Percentiles rank a stretch among this genome's conserved stretches.
Evolutionary conservation across 441 rosid genomes (phyloP).

Genomic region (Aquilaria agallochum): DNA sequence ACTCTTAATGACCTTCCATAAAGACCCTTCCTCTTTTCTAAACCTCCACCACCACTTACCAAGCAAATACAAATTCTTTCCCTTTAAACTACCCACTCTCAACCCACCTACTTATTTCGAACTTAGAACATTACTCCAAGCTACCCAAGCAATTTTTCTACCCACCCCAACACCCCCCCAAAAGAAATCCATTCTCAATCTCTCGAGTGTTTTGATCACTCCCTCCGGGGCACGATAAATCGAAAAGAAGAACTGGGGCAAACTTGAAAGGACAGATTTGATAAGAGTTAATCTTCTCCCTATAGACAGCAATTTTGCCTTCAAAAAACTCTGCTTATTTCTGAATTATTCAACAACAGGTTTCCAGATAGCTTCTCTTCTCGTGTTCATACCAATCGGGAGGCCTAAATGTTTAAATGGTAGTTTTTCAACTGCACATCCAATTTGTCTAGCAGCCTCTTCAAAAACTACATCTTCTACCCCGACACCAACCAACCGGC

Average conservation of each 20-base stretch:
- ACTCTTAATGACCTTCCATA: too few species aligned
- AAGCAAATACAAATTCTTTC: too few species aligned
- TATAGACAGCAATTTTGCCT: not conserved
- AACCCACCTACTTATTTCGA: too few species aligned
- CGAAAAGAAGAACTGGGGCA: not conserved
- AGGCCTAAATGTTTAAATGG: not conserved
- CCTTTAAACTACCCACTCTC: too few species aligned
- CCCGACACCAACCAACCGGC: too few species aligned
- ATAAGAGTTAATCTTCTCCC: not conserved
- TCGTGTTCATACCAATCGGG: not conserved
- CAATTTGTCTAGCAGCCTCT: not conserved
- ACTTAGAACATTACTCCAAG: too few species aligned
- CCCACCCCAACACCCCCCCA: not conserved
- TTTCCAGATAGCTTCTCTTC: not conserved
- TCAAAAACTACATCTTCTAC: not conserved
- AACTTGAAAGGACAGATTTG: not conserved
- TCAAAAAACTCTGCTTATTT: not conserved
- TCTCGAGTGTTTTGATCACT: not conserved
- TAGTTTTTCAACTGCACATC: not conserved
- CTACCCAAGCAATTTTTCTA: not conserved
- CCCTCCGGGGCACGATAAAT: not conserved
- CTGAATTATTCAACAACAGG: not conserved
- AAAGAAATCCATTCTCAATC: not conserved
- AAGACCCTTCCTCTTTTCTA: too few species aligned
- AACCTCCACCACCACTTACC: too few species aligned